Evolutionary conservation across 768 basidiomycete genomes (phyloP).

Genomic region (Atractiella rhizophila): DNA sequence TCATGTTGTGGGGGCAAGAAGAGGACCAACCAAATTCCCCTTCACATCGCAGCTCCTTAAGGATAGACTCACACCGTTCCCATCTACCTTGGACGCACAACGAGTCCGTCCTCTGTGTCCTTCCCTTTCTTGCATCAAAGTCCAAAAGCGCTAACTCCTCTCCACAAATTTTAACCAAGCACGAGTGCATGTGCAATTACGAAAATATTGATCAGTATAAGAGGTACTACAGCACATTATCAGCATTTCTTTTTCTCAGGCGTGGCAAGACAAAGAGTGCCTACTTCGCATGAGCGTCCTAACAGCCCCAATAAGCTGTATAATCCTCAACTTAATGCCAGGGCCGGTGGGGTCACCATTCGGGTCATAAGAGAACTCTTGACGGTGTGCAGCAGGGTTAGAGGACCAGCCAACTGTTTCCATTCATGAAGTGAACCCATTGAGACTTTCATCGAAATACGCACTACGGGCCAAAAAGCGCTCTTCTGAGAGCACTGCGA

Average conservation of each 20-base stretch:
- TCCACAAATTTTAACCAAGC: too few relatives aligned
- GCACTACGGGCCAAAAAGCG: conserved; percentile 46
- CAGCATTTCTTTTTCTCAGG: not conserved
- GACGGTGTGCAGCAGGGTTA: conserved; percentile 5
- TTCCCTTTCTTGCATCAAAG: too few relatives aligned
- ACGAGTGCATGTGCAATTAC: conserved; percentile 54
- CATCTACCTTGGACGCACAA: too few relatives aligned
- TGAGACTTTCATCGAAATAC: not conserved
- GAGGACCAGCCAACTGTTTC: conserved; percentile 61
- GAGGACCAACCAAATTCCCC: too few relatives aligned
- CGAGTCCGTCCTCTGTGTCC: too few relatives aligned
- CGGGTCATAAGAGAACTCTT: conserved; percentile 16
- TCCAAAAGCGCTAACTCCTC: too few relatives aligned
- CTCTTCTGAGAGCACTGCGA: conserved; percentile 87
- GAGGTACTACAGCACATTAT: conserved; percentile 39
- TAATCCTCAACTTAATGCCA: conserved; percentile 55
- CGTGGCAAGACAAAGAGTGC: conserved; percentile 22
- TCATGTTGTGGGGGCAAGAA: too few relatives aligned
- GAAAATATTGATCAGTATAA: conserved; percentile 63
- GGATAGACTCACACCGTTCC: too few relatives aligned
- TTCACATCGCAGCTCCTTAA: too few relatives aligned
- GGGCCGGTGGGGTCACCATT: conserved; percentile 19
- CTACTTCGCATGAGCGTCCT: conserved; percentile 90
- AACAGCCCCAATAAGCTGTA: conserved; percentile 82
- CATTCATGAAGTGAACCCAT: conserved; percentile 8